Percentiles rank a stretch among this genome's conserved stretches.
phyloP scores from a whole-genome alignment of 768 basidiomycete species.

The Mycena leptocephala region DNA sequence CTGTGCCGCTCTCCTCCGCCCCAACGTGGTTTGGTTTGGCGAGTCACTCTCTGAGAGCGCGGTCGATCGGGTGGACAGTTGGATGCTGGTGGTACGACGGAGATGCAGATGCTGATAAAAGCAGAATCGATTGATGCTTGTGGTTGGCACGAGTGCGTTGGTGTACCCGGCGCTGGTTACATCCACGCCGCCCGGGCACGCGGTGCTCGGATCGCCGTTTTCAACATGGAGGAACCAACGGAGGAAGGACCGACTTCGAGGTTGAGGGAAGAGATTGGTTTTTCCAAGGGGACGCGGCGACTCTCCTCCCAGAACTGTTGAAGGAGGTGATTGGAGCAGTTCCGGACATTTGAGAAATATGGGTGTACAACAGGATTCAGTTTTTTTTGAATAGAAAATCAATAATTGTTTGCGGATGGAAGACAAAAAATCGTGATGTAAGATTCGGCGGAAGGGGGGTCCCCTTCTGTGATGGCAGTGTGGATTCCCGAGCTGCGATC shows the following conservation, averaged over 20 bases:
- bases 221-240: slow-evolving; percentile 18
- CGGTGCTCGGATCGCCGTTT: slow-evolving; percentile 10
- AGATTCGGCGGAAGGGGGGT: too few relatives aligned
- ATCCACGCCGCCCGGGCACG: slow-evolving; percentile 16
- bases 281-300: slow-evolving; percentile 20
- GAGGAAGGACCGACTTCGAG: slow-evolving; percentile 18
- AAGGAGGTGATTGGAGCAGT: slow-evolving; percentile 9
- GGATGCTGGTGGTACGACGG: neutral
- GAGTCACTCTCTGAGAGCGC: slow-evolving; percentile 9
- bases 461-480: too few relatives aligned
- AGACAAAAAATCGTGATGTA: too few relatives aligned
- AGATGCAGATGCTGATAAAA: neutral
- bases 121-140: slow-evolving; percentile 23
- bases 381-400: too few relatives aligned
- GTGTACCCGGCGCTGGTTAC: slow-evolving; percentile 24
- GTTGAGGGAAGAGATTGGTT: slow-evolving; percentile 22
- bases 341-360: too few relatives aligned
- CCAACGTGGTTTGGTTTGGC: slow-evolving; percentile 24
- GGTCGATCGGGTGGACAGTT: neutral
- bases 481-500: too few relatives aligned
- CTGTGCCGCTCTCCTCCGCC: slow-evolving; percentile 1
- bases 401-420: too few relatives aligned
- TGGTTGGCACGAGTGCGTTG: slow-evolving; percentile 22
- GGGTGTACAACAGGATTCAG: too few relatives aligned
- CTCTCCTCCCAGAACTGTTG: slow-evolving; percentile 2